These are phyloP conservation scores for Camellia sinensis DNA, from an alignment of 148 eudicot genomes.

Conservation along the genomic window DNA sequence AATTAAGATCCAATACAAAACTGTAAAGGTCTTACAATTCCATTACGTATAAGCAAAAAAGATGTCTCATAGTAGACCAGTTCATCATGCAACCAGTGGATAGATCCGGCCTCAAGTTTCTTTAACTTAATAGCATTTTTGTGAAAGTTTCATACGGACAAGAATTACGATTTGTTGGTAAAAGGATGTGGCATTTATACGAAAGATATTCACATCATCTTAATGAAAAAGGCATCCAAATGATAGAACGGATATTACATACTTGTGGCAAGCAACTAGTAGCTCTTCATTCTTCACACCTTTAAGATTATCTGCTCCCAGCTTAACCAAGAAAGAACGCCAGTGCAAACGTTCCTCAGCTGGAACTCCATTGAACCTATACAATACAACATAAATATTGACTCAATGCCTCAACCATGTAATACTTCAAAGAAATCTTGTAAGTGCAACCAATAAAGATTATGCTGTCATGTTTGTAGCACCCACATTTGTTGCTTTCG, in stretches of 20 bases:
- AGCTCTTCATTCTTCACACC: constrained; percentile 95
- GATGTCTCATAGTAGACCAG: background rate
- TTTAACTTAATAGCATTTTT: background rate
- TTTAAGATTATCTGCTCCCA: constrained; percentile 92
- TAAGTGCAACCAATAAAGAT: background rate
- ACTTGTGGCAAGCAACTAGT: constrained; percentile 98
- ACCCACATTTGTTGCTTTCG: background rate
- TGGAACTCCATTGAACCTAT: constrained; percentile 94
- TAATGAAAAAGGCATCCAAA: background rate
- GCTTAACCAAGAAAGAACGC: constrained; percentile 90
- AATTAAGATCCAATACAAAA: background rate
- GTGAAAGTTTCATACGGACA: background rate
- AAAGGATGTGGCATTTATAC: background rate
- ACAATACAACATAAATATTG: constrained; percentile 15
- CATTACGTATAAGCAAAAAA: background rate
- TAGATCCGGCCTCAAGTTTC: background rate
- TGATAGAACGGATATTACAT: constrained; percentile 23
- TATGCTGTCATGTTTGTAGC: background rate
- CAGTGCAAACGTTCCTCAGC: constrained; percentile 97
- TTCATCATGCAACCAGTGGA: background rate
- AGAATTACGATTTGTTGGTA: background rate
- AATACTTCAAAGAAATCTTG: background rate
- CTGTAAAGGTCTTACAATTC: background rate
- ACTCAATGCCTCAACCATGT: background rate
- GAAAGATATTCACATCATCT: background rate